These are phyloP conservation scores for Metarhizium brunneum DNA, from an alignment of 2,329 filamentous ascomycete species.

Conservation along the genomic window DNA sequence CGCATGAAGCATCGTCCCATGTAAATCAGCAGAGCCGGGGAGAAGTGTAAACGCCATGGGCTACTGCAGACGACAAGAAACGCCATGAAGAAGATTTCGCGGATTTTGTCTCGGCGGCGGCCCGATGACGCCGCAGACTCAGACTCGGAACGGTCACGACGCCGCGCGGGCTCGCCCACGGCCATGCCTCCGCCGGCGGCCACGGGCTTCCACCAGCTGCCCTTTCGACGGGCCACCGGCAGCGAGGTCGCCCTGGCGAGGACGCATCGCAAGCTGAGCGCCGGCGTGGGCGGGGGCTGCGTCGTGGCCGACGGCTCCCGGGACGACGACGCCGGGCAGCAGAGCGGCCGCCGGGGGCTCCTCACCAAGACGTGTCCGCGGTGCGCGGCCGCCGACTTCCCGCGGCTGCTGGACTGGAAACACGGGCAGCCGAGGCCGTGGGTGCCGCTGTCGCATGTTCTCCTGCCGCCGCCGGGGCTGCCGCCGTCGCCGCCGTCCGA, in stretches of 20 bases:
- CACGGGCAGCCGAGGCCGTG: constrained; percentile 25
- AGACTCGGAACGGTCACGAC: constrained; percentile 8
- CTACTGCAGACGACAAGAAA: not conserved
- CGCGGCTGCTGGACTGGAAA: constrained; percentile 24
- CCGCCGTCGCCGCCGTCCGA: constrained; percentile 15
- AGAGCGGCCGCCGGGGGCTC: not conserved
- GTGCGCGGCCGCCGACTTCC: constrained; percentile 27
- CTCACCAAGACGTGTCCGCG: constrained; percentile 18
- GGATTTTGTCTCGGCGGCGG: constrained; percentile 22
- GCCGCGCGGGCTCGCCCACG: constrained; percentile 3
- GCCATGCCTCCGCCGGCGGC: constrained; percentile 11
- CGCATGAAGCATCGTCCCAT: not conserved
- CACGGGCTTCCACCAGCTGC: constrained; percentile 26
- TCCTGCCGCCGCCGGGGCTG: constrained; percentile 1
- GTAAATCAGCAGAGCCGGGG: not conserved
- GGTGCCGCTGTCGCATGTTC: constrained; percentile 24
- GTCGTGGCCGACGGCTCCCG: constrained; percentile 18
- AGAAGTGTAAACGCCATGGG: constrained; percentile 1
- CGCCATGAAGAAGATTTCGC: constrained; percentile 27
- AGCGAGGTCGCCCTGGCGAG: not conserved
- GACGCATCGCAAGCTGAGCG: constrained; percentile 1
- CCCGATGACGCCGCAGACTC: constrained; percentile 11
- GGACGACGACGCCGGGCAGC: not conserved
- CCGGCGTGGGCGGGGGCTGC: constrained; percentile 4
- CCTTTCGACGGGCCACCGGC: constrained; percentile 13